Percentiles rank a stretch among this genome's conserved stretches.
These are phyloP conservation scores for Raphidocelis subcapitata DNA, from an alignment of 139 green algal species.

Conservation along the genomic window DNA sequence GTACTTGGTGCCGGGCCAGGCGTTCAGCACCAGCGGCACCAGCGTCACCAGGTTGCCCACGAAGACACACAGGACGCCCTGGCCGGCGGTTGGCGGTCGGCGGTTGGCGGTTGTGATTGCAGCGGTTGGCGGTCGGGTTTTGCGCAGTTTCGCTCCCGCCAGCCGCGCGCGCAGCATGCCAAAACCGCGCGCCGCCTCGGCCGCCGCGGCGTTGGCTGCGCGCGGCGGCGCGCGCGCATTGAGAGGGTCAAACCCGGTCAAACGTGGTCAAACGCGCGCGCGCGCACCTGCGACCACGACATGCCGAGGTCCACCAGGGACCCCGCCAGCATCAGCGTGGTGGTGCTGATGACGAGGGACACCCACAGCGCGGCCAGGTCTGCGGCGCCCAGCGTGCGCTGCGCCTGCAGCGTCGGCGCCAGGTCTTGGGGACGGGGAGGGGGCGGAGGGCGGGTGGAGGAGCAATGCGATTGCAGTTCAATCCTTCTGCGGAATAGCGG, in stretches of 20 bases:
- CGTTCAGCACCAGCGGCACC: constrained; percentile 74
- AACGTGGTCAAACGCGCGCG: constrained; percentile 10
- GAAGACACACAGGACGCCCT: constrained; percentile 68
- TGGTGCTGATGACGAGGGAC: constrained; percentile 71
- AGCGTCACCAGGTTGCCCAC: constrained; percentile 71
- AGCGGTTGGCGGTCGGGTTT: no score
- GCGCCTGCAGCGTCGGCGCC: constrained; percentile 35
- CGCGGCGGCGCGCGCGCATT: not conserved
- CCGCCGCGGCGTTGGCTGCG: not conserved
- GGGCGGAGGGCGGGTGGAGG: not conserved
- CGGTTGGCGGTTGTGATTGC: no score
- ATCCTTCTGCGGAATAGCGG: not conserved
- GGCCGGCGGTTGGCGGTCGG: not conserved
- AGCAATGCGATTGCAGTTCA: not conserved
- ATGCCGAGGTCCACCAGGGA: constrained; percentile 61
- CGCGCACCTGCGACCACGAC: no score
- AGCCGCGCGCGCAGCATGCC: not conserved
- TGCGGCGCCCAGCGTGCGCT: constrained; percentile 46
- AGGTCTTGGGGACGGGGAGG: constrained; percentile 47
- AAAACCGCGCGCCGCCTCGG: no score
- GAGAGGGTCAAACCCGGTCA: no score
- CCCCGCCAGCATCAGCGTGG: constrained; percentile 65
- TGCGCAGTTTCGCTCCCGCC: not conserved
- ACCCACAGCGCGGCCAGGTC: constrained; percentile 76
- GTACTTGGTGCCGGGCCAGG: constrained; percentile 70